Conservation (phyloP, 1,284 basidiomycete genomes). For the Irpex sp. region DNA sequence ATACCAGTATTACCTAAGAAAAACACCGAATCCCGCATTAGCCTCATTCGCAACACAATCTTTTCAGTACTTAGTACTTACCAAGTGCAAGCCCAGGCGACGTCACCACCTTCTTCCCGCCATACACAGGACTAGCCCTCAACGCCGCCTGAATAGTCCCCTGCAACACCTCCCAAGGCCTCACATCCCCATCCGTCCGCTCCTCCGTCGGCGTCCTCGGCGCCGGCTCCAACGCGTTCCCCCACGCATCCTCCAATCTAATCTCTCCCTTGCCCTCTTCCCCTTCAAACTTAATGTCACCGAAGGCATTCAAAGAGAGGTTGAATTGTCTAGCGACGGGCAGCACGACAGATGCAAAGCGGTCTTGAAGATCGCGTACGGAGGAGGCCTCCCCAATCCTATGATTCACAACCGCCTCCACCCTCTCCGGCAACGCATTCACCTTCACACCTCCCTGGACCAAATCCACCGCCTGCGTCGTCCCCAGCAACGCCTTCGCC, state of each 20-base stretch:
- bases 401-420: conserved; percentile 50
- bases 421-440: conserved; percentile 49
- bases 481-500: conserved; percentile 41
- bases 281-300: conserved; percentile 19
- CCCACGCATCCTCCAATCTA: conserved; percentile 38
- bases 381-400: conserved; percentile 43
- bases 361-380: conserved; percentile 37
- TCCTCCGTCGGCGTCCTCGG: conserved; percentile 42
- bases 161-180: conserved; percentile 44
- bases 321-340: conserved; percentile 43
- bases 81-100: conserved; percentile 4
- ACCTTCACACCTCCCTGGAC: conserved; percentile 67
- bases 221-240: conserved; percentile 48
- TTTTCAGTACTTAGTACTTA: too few relatives aligned
- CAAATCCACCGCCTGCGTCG: conserved; percentile 70
- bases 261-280: conserved; percentile 23
- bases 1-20: conserved; percentile 13
- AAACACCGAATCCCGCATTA: too few relatives aligned
- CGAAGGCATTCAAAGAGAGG: conserved; percentile 53
- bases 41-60: too few relatives aligned
- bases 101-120: neutral
- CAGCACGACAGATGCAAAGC: conserved; percentile 35
- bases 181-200: conserved; percentile 23
- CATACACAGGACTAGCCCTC: conserved; percentile 29
- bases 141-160: conserved; percentile 36